Percentiles rank a stretch among this genome's conserved stretches.
phyloP scores from a whole-genome alignment of 1,284 basidiomycete genomes.

The Rhodofomes roseus region DNA sequence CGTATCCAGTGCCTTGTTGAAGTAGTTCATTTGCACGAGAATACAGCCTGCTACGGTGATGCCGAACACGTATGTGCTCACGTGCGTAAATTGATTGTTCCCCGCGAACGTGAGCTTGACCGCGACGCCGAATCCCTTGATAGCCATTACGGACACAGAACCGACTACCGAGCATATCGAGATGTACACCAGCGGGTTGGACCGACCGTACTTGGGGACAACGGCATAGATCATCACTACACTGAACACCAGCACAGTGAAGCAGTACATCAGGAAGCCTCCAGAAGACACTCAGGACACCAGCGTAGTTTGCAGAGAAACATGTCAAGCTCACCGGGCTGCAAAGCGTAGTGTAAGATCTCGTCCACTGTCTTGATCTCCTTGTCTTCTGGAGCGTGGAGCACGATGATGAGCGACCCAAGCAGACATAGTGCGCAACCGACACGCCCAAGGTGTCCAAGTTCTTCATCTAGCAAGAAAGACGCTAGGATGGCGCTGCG shows the following conservation, averaged over 20 bases:
- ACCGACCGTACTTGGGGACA: constrained; percentile 85
- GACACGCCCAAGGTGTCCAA: constrained; percentile 89
- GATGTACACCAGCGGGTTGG: constrained; percentile 89
- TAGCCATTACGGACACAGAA: constrained; percentile 88
- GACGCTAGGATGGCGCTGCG: constrained; percentile 90
- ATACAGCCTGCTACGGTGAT: constrained; percentile 86
- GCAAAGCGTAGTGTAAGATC: constrained; percentile 85
- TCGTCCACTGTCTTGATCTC: constrained; percentile 93
- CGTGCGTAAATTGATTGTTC: constrained; percentile 94
- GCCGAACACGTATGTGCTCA: constrained; percentile 93
- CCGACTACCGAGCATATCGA: constrained; percentile 92
- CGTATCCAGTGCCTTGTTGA: constrained; percentile 97
- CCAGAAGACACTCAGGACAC: constrained; percentile 7
- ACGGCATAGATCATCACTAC: constrained; percentile 87
- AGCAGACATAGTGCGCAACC: constrained; percentile 92
- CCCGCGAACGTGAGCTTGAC: constrained; percentile 93
- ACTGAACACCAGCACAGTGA: constrained; percentile 80
- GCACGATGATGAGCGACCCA: constrained; percentile 92
- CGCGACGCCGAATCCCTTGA: constrained; percentile 96
- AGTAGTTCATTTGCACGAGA: constrained; percentile 97
- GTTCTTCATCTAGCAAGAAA: constrained; percentile 88
- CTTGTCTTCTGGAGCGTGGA: constrained; percentile 97
- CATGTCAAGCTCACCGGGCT: constrained; percentile 63
- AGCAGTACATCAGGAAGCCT: constrained; percentile 90
- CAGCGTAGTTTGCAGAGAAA: not conserved